Evolutionary conservation across 192 early-diverging fungal species (phyloP), one percentile per base, ranked within the genome.

Genomic region (Mortierella antarctica): DNA sequence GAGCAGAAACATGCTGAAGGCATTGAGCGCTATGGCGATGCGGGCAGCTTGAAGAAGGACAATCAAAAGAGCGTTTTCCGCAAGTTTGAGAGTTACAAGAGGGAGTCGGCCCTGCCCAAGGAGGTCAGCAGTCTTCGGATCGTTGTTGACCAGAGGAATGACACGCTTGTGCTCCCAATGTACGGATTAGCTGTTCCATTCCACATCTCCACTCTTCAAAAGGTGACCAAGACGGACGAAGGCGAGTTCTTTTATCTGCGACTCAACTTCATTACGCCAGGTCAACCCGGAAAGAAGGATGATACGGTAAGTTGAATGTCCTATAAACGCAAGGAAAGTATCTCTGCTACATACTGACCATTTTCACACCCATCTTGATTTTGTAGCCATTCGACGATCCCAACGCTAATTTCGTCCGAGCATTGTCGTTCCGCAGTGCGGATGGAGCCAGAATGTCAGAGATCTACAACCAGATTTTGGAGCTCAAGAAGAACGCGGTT

Each of bases 141-240:
- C 74, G 68, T 94, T 50, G 95, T 99, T 0, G 98, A 99, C 84
- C 86, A 89, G 61, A 89, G 91, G 44, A 91, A 89, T 48, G 95
- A 98, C 51, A 88, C 97, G 7, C 87, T 99, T 53, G 91, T 99
- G 49, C 83, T 98, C 55, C 98, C 98, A 8, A 93, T 99, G 49
- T 97, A 97, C 74, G 97, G 97, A 20, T 89, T 95, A 80, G 91
- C 97, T 3, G 98, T 99, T 14, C 98, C 98, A 41, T 98, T 99
- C 88, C 98, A 99, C 81, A 94, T 99, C 64, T 95, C 96, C 13
- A 96, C 96, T 3, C 76, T 99, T 47, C 98, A 99, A 73, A 98
- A 95, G 78, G 91, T 94, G 8, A 92, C 89, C 83, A 98, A 98
- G 84, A 92, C 87, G 57, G 98, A 98, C 61, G 98, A 99, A 86